These are phyloP conservation scores for Neonectria magnoliae DNA, from an alignment of 2,329 filamentous ascomycete genomes.

Conservation along the genomic window DNA sequence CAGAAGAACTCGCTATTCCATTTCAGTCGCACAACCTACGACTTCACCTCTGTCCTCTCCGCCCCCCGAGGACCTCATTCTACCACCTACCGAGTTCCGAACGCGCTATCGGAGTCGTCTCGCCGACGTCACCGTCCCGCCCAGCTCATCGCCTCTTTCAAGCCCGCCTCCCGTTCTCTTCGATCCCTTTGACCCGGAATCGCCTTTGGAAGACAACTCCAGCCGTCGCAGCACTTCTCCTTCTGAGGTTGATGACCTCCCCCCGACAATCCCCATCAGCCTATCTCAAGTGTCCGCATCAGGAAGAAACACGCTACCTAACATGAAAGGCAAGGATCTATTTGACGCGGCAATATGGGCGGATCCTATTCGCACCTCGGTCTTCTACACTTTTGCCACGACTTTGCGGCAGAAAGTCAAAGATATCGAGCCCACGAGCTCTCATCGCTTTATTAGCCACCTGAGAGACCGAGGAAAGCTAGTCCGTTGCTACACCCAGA, in stretches of 20 bases:
- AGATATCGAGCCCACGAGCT: slow-evolving; percentile 70
- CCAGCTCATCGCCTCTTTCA: slow-evolving; percentile 65
- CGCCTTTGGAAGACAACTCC: slow-evolving; percentile 50
- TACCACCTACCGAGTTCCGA: slow-evolving; percentile 41
- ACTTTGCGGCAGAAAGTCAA: slow-evolving; percentile 72
- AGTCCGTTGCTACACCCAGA: slow-evolving; percentile 78
- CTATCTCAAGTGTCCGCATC: slow-evolving; percentile 52
- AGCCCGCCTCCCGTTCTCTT: slow-evolving; percentile 65
- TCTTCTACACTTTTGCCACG: slow-evolving; percentile 78
- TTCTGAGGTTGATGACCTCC: slow-evolving; percentile 58
- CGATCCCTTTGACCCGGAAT: slow-evolving; percentile 58
- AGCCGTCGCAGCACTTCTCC: slow-evolving; percentile 51
- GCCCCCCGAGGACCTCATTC: slow-evolving; percentile 45
- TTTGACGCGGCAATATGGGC: slow-evolving; percentile 78
- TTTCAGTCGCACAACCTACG: slow-evolving; percentile 34
- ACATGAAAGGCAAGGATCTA: slow-evolving; percentile 76
- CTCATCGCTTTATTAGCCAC: slow-evolving; percentile 75
- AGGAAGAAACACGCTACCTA: slow-evolving; percentile 56
- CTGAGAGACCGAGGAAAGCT: slow-evolving; percentile 74
- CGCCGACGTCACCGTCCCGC: slow-evolving; percentile 35
- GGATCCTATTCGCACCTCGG: slow-evolving; percentile 72
- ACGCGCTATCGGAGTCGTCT: slow-evolving; percentile 36
- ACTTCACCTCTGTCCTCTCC: slow-evolving; percentile 54
- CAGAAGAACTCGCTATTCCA: slow-evolving; percentile 33
- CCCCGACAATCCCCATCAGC: slow-evolving; percentile 52